Evolutionary conservation across 106 monocot genomes (phyloP).

Genomic region (Alisma plantagoaquatica): DNA sequence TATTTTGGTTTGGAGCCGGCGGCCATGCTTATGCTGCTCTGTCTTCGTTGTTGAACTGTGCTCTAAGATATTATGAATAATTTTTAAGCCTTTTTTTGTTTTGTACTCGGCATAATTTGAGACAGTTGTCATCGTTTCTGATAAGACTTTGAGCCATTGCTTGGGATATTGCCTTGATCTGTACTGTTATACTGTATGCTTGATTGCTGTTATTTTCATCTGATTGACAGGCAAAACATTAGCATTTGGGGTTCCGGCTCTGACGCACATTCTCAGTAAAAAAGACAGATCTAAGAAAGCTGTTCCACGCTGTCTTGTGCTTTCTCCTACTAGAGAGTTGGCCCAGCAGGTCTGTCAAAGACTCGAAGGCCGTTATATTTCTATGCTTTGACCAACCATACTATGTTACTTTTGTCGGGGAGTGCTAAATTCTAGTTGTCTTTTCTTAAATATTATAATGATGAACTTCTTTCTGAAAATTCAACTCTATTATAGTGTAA

Average conservation of each 20-base stretch:
- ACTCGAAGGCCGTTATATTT: no score
- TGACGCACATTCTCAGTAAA: slow-evolving; percentile 71
- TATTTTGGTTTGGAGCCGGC: no score
- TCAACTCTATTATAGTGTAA: no score
- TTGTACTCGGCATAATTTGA: neutral
- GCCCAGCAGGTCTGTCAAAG: slow-evolving; percentile 74
- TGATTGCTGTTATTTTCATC: neutral
- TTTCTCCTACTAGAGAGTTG: slow-evolving; percentile 92
- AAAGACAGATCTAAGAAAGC: slow-evolving; percentile 48
- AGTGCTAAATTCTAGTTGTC: no score
- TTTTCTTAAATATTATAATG: neutral
- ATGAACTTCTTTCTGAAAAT: no score
- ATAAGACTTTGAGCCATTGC: neutral
- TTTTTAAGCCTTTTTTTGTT: neutral
- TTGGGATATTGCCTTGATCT: neutral
- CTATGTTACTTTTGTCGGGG: no score
- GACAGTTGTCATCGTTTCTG: neutral
- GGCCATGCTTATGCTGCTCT: neutral
- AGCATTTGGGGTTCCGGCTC: slow-evolving; percentile 95
- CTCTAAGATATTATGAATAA: neutral
- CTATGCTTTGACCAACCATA: no score
- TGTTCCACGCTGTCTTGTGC: slow-evolving; percentile 79
- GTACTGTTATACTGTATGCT: neutral
- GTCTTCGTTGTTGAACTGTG: neutral
- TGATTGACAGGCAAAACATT: slow-evolving; percentile 70